A percentile compares a stretch with the other conserved stretches of the same genome.
phyloP scores from a whole-genome alignment of 2,329 filamentous ascomycete genomes.

The Akanthomyces lecanii region DNA sequence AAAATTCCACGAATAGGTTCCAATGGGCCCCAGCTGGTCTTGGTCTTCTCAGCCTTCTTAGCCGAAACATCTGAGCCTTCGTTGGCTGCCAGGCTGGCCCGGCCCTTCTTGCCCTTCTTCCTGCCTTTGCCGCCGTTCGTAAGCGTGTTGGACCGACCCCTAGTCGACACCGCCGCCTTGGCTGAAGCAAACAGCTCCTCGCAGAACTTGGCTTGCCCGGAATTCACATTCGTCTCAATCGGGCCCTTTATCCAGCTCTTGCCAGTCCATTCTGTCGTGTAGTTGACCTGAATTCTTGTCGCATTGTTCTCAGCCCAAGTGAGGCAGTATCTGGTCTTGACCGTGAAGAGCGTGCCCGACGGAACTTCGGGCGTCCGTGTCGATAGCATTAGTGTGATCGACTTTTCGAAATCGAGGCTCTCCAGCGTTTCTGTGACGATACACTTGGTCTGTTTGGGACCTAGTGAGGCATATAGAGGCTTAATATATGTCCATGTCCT shows the following conservation, averaged over 20 bases:
- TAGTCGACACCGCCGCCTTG: conserved; percentile 66
- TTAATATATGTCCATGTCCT: conserved; percentile 87
- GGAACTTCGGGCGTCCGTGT: conserved; percentile 95
- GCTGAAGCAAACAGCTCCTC: conserved; percentile 74
- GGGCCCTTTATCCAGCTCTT: conserved; percentile 99
- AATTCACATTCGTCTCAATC: conserved; percentile 92
- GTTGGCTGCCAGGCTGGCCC: conserved; percentile 41
- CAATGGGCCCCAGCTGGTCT: conserved; percentile 69
- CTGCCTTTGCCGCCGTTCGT: conserved; percentile 52
- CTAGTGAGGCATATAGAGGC: conserved; percentile 76
- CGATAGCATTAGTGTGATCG: conserved; percentile 73
- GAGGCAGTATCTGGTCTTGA: conserved; percentile 92
- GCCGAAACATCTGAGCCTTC: conserved; percentile 36
- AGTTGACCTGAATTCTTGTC: conserved; percentile 83
- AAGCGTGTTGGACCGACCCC: conserved; percentile 47
- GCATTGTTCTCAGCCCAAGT: conserved; percentile 85
- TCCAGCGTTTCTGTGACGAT: conserved; percentile 84
- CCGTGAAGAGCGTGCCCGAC: conserved; percentile 83
- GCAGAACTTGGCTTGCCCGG: conserved; percentile 80
- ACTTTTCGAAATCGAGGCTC: conserved; percentile 78
- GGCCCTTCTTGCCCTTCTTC: conserved; percentile 57
- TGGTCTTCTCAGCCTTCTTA: conserved; percentile 37
- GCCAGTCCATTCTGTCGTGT: conserved; percentile 89
- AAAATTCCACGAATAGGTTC: conserved; percentile 70
- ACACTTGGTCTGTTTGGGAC: conserved; percentile 92